Evolutionary conservation across 768 basidiomycete species (phyloP), one percentile per base, ranked within the genome.

Genomic region (Cubamyces sp.): DNA sequence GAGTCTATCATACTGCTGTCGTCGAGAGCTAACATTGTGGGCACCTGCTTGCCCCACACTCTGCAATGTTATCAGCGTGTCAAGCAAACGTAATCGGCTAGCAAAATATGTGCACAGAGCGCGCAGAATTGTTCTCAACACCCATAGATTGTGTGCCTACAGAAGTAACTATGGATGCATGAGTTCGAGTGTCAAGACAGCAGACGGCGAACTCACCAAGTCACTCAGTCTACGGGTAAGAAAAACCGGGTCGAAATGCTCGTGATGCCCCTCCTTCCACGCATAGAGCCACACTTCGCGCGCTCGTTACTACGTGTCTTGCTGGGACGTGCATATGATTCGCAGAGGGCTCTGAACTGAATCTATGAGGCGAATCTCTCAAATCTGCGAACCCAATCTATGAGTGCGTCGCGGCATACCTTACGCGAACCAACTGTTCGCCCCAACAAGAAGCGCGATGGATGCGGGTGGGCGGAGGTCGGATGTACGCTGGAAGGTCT

Each of bases 231-330:
- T 28, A 23, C 48, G 12, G 48, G 12, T 5, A 3, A 14, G 2
- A 28, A 7, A 8, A 21, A 15, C 41, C 53, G 30, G 16, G 0
- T 3, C 47, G 37, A 56, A 42, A 19, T 45, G 50, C 42, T 51
- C 30, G 18, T 42, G 39, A 28, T 76, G 76, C 54, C 65, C 65
- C 43, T 74, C 84, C 86, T 88, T 75, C 80, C 81, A 86, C 79
- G 79, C 84, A 77, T 79, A 75, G 74, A 85, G 81, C 86, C 86
- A 80, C 83, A 77, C 87, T 86, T 86, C 81, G 86, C 81, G 77
- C 82, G 82, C 81, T 84, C 85, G 86, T 82, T 86, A 84, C 85
- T 79, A 84, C 83, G 85, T 82, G 84, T 87, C 76, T 86, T 87
- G 85, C 62, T 77, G 81, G 84, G 86, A 79, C 83, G 86, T 71